These are phyloP conservation scores for Chloris gayana DNA, from an alignment of 176 grass and related monocot genomes.

Conservation along the genomic window DNA sequence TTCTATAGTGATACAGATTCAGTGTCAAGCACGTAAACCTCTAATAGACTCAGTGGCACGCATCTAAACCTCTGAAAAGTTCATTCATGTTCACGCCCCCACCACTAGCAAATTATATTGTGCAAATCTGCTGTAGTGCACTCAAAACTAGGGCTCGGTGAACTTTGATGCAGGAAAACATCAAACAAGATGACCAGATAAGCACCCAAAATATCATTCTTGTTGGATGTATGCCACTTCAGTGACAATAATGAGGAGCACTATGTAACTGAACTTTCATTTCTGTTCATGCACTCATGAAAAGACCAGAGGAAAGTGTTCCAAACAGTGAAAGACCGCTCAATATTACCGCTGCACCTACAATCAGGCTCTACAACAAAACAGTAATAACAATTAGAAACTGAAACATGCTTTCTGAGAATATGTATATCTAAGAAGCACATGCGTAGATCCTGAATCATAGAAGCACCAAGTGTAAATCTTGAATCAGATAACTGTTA, in stretches of 20 bases:
- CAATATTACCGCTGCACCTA: not conserved
- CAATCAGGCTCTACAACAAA: not conserved
- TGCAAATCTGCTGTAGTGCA: constrained; percentile 29
- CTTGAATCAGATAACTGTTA: not conserved
- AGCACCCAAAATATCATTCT: constrained; percentile 30
- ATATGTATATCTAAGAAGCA: not conserved
- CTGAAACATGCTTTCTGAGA: not conserved
- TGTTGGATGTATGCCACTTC: constrained; percentile 29
- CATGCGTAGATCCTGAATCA: not conserved
- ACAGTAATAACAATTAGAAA: constrained; percentile 9
- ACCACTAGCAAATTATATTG: constrained; percentile 46
- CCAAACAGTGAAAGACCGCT: constrained; percentile 2
- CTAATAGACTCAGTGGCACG: no score
- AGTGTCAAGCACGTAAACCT: no score
- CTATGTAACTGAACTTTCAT: constrained; percentile 32
- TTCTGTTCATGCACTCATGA: constrained; percentile 18
- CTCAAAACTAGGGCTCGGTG: constrained; percentile 31
- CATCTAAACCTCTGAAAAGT: constrained; percentile 46
- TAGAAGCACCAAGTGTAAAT: not conserved
- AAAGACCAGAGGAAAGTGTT: constrained; percentile 24
- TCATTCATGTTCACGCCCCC: constrained; percentile 35
- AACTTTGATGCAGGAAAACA: constrained; percentile 43
- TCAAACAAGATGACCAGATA: constrained; percentile 44
- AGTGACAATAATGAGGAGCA: constrained; percentile 10
- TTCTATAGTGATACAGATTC: constrained; percentile 34